Base-by-base conservation (phyloP, 106 monocot genomes). In the Amphibolis antarctica region DNA sequence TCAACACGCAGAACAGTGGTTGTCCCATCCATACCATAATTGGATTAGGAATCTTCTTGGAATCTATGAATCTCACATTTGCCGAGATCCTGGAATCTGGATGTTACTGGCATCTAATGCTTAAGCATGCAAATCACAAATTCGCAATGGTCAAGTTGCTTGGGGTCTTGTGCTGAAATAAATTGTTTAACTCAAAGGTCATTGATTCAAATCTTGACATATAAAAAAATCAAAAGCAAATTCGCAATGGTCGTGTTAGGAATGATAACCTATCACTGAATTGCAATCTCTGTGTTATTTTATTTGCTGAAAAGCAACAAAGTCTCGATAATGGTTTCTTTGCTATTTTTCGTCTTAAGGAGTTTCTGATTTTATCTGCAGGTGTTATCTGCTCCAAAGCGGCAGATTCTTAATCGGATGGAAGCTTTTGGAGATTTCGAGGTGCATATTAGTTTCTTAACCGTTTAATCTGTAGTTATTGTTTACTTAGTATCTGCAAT, bases 391-490 rank as follows among this genome's bases (percentile, higher is more conserved):
- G 62, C 92, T 65, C 92, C 92, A 0, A 92, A 88, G 92, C 76
- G 58, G n/a, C 80, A 92, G 75, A 92, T 92, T 60, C 78, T 92
- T 12, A 76, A 88, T 31, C 74, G 92, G 71, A 68, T 92, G 19
- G 72, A 86, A 59, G 79, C 92, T 5, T 92, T 92, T 48, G 92
- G 92, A 23, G 92, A 92, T 72, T 92, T 92, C 46, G 92, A 92
- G 92, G 90, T 90, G 67, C 1, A 55, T 14, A 26, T 26, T 25
- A 36, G 36, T 15, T 57, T 17, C 15, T 57, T n/a, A n/a, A n/a
- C n/a, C n/a, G 23, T 28, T 9, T 9, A 20, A n/a, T n/a, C n/a
- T 23, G 36, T 20, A 0, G 19, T 61, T 61, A 42, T 43, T 9
- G 18, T 61, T 36, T 24, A 43, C 18, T 42, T 49, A 0, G 12